phyloP scores from a whole-genome alignment of 352 stramenopile species.

The Blastocystis sp. region DNA sequence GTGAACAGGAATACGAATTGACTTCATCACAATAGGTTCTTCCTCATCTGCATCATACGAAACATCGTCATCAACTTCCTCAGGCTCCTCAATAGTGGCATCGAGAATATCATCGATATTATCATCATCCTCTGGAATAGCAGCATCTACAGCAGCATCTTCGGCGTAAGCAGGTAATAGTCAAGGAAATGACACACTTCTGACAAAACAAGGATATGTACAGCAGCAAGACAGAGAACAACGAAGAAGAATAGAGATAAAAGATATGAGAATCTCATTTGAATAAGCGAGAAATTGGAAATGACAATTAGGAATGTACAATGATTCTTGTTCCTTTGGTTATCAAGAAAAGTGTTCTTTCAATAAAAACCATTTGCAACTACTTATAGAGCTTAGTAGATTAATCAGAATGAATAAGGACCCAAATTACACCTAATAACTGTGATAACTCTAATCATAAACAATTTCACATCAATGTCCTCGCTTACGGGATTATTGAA shows the following conservation, averaged over 20 bases:
- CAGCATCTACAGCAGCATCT: neutral
- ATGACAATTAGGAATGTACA: slow-evolving; percentile 1
- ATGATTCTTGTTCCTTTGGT: slow-evolving; percentile 3
- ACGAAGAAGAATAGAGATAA: slow-evolving; percentile 28
- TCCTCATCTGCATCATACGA: slow-evolving; percentile 54
- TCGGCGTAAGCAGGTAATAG: slow-evolving; percentile 7
- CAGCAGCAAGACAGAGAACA: slow-evolving; percentile 34
- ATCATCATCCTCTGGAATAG: neutral
- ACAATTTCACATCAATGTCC: neutral
- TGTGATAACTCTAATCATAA: neutral
- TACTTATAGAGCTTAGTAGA: neutral
- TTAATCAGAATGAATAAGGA: neutral
- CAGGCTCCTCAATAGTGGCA: slow-evolving; percentile 40
- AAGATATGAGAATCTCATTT: slow-evolving; percentile 48
- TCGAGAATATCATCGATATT: slow-evolving; percentile 64
- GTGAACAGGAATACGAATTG: slow-evolving; percentile 13
- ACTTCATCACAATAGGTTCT: slow-evolving; percentile 40
- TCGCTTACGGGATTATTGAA: neutral
- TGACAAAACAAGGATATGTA: slow-evolving; percentile 60
- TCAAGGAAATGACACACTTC: neutral
- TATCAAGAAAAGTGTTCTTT: neutral
- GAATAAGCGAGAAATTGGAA: slow-evolving; percentile 22
- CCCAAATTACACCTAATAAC: neutral
- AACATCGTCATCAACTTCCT: slow-evolving; percentile 62
- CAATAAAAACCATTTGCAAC: neutral